Evolutionary conservation across 345 rosid genomes (phyloP).

Genomic region (Brassica carinata): DNA sequence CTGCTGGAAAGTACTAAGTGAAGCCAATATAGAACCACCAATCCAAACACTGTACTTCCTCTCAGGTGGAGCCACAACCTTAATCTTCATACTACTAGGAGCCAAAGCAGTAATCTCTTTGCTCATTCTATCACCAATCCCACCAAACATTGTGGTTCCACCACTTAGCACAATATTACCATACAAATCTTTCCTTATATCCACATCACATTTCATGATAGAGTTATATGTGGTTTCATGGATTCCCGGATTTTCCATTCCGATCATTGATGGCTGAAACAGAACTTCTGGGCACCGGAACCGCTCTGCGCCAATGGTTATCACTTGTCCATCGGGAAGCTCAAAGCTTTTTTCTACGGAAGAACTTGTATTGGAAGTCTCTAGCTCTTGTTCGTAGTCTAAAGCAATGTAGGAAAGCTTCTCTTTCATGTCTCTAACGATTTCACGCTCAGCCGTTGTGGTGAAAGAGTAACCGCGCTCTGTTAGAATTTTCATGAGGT

Average conservation of each 20-base stretch:
- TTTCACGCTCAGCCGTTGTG: slow-evolving; percentile 73
- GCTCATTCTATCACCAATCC: slow-evolving; percentile 77
- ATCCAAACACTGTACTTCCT: slow-evolving; percentile 80
- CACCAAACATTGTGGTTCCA: slow-evolving; percentile 73
- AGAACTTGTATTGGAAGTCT: slow-evolving; percentile 62
- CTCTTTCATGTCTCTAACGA: slow-evolving; percentile 75
- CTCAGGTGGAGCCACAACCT: slow-evolving; percentile 79
- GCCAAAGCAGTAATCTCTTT: slow-evolving; percentile 72
- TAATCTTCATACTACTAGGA: slow-evolving; percentile 73
- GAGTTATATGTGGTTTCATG: slow-evolving; percentile 76
- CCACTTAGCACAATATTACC: slow-evolving; percentile 76
- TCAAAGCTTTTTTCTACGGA: slow-evolving; percentile 70
- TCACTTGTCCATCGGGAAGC: slow-evolving; percentile 74
- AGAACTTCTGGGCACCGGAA: slow-evolving; percentile 74
- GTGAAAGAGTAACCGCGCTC: slow-evolving; percentile 84
- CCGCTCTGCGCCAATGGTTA: slow-evolving; percentile 67
- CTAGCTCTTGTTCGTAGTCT: slow-evolving; percentile 67
- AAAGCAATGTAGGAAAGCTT: slow-evolving; percentile 67
- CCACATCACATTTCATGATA: slow-evolving; percentile 73
- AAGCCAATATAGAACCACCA: slow-evolving; percentile 74
- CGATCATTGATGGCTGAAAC: slow-evolving; percentile 68
- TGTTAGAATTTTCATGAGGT: slow-evolving; percentile 68
- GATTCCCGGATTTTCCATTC: slow-evolving; percentile 72
- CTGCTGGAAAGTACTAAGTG: slow-evolving; percentile 79
- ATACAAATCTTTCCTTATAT: slow-evolving; percentile 70